These are phyloP conservation scores for Cladosporium halotolerans DNA, from an alignment of 2,329 filamentous ascomycete species.

Conservation along the genomic window DNA sequence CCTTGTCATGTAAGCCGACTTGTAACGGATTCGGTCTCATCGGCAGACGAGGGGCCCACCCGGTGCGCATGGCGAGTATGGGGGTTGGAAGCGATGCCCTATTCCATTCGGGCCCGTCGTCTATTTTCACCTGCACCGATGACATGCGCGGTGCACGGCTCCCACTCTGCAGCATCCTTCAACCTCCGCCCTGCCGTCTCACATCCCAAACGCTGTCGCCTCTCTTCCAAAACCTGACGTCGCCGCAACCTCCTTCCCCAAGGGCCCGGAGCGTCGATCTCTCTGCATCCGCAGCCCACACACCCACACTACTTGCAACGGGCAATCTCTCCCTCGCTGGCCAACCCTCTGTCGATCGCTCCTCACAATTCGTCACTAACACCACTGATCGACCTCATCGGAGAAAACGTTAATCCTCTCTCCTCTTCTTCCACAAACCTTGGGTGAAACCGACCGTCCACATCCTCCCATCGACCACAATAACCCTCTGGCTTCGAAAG, in stretches of 20 bases:
- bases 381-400: no score
- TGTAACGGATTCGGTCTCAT: constrained; percentile 10
- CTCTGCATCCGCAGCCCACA: not conserved
- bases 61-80: constrained; percentile 5
- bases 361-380: not conserved
- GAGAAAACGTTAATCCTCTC: no score
- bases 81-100: constrained; percentile 6
- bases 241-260: not conserved
- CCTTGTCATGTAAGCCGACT: constrained; percentile 11
- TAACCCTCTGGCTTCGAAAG: no score
- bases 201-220: constrained; percentile 5
- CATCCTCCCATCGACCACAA: no score
- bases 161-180: constrained; percentile 10
- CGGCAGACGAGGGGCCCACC: constrained; percentile 8
- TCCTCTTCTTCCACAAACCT: no score
- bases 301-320: not conserved
- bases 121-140: not conserved
- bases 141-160: not conserved
- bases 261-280: constrained; percentile 5
- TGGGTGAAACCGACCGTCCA: no score
- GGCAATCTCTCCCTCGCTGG: constrained; percentile 3
- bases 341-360: constrained; percentile 8
- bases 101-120: constrained; percentile 10
- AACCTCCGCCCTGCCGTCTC: constrained; percentile 5
- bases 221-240: no score